phyloP scores from a whole-genome alignment of 257 asterid genomes.

The Penstemon davidsonii region DNA sequence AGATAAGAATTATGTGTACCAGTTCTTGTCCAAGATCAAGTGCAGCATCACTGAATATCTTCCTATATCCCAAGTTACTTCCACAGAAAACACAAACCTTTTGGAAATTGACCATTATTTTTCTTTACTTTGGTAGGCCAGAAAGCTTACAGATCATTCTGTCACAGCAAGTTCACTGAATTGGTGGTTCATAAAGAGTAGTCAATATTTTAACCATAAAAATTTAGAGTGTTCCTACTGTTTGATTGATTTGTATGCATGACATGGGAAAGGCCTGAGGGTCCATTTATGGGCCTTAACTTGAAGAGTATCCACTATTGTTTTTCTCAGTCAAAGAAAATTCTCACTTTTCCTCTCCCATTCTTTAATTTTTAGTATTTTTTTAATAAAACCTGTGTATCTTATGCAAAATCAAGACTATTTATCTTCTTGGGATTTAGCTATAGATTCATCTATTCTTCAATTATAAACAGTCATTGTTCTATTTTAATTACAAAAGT shows the following conservation, averaged over 20 bases:
- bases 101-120: constrained; percentile 47
- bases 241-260: constrained; percentile 33
- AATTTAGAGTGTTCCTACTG: background rate
- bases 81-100: constrained; percentile 73
- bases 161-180: constrained; percentile 19
- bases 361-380: background rate
- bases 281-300: constrained; percentile 31
- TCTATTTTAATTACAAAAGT: constrained; percentile 14
- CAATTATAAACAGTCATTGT: constrained; percentile 15
- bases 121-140: background rate
- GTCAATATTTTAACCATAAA: constrained; percentile 1
- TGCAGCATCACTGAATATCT: constrained; percentile 67
- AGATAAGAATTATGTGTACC: constrained; percentile 32
- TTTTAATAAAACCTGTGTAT: constrained; percentile 2
- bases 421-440: constrained; percentile 32
- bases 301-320: constrained; percentile 31
- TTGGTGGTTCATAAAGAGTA: constrained; percentile 27
- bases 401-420: background rate
- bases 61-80: constrained; percentile 54
- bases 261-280: constrained; percentile 34
- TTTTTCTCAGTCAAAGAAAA: constrained; percentile 31
- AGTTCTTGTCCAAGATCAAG: constrained; percentile 62
- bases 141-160: constrained; percentile 18
- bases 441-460: constrained; percentile 28
- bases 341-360: constrained; percentile 29